A percentile compares a stretch with the other conserved stretches of the same genome.
phyloP scores from a whole-genome alignment of 2,329 filamentous ascomycete genomes.

The Aspergillus fischeri region DNA sequence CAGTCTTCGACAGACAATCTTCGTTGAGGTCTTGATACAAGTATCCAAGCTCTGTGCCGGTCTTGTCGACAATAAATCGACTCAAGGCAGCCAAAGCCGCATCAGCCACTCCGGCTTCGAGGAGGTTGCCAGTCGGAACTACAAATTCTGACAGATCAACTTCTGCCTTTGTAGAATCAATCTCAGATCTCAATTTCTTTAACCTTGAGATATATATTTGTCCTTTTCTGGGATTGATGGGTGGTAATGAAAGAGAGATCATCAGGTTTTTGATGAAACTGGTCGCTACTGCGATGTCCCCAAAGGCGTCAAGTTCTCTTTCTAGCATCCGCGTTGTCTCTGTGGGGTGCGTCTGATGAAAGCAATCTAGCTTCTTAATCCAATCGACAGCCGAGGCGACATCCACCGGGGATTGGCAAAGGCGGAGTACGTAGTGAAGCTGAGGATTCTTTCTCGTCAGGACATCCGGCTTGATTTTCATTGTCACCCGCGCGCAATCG shows the following conservation, averaged over 20 bases:
- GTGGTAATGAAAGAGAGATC: constrained; percentile 31
- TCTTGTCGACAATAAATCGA: constrained; percentile 34
- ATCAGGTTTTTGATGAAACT: constrained; percentile 41
- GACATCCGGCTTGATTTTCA: constrained; percentile 42
- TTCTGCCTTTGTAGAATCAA: constrained; percentile 36
- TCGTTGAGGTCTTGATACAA: constrained; percentile 45
- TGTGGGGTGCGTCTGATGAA: constrained; percentile 32
- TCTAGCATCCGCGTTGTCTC: constrained; percentile 34
- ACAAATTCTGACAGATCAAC: constrained; percentile 41
- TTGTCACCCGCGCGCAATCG: constrained; percentile 29
- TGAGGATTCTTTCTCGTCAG: constrained; percentile 38
- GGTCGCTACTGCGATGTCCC: constrained; percentile 36
- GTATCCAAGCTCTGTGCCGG: constrained; percentile 40
- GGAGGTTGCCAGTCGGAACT: constrained; percentile 41
- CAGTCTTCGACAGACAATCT: constrained; percentile 33
- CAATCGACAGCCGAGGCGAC: constrained; percentile 36
- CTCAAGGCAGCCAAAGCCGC: constrained; percentile 37
- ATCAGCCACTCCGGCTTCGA: constrained; percentile 38
- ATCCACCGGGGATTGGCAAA: constrained; percentile 40
- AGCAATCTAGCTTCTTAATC: constrained; percentile 39
- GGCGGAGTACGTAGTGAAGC: constrained; percentile 43
- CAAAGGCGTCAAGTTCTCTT: constrained; percentile 33
- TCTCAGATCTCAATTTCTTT: constrained; percentile 34
- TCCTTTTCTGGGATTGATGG: constrained; percentile 38
- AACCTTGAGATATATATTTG: constrained; percentile 34